Percentiles rank a stretch among this genome's conserved stretches.
Evolutionary conservation across 2,329 filamentous ascomycete genomes (phyloP).

Genomic region (Fusarium sublunatum): DNA sequence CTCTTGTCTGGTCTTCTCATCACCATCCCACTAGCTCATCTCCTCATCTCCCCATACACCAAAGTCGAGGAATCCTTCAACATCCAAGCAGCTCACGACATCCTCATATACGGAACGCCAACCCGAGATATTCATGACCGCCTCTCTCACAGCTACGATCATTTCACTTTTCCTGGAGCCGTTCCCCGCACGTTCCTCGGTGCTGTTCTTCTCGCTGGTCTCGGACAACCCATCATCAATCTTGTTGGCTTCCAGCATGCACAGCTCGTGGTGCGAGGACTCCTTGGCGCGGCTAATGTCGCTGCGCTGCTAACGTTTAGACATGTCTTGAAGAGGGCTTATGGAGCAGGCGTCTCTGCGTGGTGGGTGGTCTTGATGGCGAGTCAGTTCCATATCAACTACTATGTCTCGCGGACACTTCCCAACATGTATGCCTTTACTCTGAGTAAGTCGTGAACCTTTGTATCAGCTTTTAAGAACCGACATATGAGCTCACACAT

Average conservation of each 20-base stretch:
- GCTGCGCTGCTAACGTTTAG: conserved; percentile 74
- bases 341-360: conserved; percentile 73
- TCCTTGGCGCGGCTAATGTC: conserved; percentile 83
- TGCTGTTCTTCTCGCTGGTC: conserved; percentile 76
- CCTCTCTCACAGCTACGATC: conserved; percentile 79
- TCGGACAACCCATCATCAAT: conserved; percentile 74
- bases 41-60: conserved; percentile 83
- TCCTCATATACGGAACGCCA: conserved; percentile 83
- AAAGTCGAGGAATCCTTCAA: conserved; percentile 99
- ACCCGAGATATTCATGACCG: conserved; percentile 63
- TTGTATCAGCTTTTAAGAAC: neutral
- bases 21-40: conserved; percentile 74
- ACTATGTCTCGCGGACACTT: conserved; percentile 89
- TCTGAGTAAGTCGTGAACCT: conserved; percentile 69
- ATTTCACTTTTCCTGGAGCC: conserved; percentile 88
- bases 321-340: conserved; percentile 70
- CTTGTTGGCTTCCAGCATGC: conserved; percentile 66
- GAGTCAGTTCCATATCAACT: conserved; percentile 91
- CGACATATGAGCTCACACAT: neutral
- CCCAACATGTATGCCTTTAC: conserved; percentile 98
- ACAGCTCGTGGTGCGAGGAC: conserved; percentile 74
- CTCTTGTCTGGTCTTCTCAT: conserved; percentile 51
- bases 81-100: conserved; percentile 91
- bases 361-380: conserved; percentile 86
- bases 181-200: conserved; percentile 94